These are phyloP conservation scores for Acacia concinna DNA, from an alignment of 331 rosid genomes.

Conservation along the genomic window DNA sequence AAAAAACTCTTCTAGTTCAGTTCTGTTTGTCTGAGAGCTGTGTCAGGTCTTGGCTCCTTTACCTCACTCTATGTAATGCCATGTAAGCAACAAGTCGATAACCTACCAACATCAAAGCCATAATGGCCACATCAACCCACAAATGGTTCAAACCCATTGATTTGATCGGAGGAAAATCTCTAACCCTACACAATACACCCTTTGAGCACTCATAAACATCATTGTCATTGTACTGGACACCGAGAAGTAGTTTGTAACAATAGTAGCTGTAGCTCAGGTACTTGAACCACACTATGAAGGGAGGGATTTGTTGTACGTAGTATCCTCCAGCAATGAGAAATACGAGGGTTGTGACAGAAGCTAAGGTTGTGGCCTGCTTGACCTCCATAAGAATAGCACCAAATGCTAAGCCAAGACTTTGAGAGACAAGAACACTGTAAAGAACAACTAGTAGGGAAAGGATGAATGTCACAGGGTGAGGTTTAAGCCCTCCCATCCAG, in stretches of 20 bases:
- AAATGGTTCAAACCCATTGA: conserved; percentile 75
- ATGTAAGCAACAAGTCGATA: conserved; percentile 84
- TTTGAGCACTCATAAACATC: conserved; percentile 80
- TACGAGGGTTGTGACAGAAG: conserved; percentile 94
- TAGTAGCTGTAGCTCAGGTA: conserved; percentile 94
- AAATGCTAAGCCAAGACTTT: conserved; percentile 88
- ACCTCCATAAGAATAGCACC: conserved; percentile 96
- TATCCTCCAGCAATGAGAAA: conserved; percentile 98
- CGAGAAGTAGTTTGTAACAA: conserved; percentile 92
- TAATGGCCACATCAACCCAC: conserved; percentile 81
- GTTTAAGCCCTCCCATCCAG: conserved; percentile 98
- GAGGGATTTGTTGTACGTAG: conserved; percentile 89
- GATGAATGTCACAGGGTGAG: conserved; percentile 73
- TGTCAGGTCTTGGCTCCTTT: conserved; percentile 39
- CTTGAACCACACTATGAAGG: conserved; percentile 90
- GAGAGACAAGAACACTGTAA: conserved; percentile 92
- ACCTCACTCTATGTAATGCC: conserved; percentile 78
- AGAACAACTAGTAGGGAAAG: conserved; percentile 90
- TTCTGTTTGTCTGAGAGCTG: conserved; percentile 32
- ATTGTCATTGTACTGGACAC: conserved; percentile 76
- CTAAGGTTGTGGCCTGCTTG: conserved; percentile 93
- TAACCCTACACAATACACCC: conserved; percentile 68
- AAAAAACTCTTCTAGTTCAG: conserved; percentile 53
- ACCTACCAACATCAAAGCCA: conserved; percentile 87
- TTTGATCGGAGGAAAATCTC: conserved; percentile 71